Evolutionary conservation across 176 grass and related monocot species (phyloP).

Genomic region (Oryza longistaminata): DNA sequence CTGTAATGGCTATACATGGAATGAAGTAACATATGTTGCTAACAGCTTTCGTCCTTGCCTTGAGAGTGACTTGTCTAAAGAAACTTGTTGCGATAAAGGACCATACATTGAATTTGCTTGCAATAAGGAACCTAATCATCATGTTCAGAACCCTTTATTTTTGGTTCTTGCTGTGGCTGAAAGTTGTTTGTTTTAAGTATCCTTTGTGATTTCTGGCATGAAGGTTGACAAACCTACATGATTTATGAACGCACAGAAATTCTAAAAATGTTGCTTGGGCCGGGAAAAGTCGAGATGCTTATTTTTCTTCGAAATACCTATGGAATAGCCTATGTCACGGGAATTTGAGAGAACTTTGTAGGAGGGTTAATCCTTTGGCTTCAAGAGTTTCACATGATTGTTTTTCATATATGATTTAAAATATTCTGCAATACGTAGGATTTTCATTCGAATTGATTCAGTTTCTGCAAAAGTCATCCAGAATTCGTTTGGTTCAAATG

Average conservation of each 20-base stretch:
- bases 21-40: not conserved
- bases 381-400: not conserved
- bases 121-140: not conserved
- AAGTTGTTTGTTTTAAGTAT: not conserved
- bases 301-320: too few relatives aligned
- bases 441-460: too few relatives aligned
- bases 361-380: not conserved
- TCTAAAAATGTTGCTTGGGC: too few relatives aligned
- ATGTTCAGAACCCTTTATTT: not conserved
- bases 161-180: not conserved
- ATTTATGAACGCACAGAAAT: too few relatives aligned
- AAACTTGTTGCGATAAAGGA: constrained; percentile 19
- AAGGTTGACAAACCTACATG: too few relatives aligned
- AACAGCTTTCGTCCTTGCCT: not conserved
- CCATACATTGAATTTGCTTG: not conserved
- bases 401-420: not conserved
- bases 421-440: not conserved
- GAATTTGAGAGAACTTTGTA: not conserved
- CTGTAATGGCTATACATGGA: not conserved
- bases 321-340: not conserved
- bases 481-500: too few relatives aligned
- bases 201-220: not conserved
- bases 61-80: not conserved
- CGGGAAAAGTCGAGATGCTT: too few relatives aligned
- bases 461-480: too few relatives aligned